Percentiles rank a stretch among this genome's conserved stretches.
Conservation (phyloP, 2,329 filamentous ascomycete species). For the Xylaria sp. region DNA sequence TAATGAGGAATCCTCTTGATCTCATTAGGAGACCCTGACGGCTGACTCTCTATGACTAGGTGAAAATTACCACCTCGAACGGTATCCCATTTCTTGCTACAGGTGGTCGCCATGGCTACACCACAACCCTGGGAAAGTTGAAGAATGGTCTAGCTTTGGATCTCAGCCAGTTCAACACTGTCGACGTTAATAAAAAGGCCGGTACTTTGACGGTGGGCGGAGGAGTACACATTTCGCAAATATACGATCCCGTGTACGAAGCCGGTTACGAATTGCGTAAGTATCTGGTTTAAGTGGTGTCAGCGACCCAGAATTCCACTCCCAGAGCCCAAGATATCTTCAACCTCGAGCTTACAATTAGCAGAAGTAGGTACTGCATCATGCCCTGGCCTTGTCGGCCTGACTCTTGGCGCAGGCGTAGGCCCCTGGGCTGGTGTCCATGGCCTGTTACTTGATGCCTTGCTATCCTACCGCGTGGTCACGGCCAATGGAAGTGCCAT, state of each 20-base stretch:
- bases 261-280: slow-evolving; percentile 40
- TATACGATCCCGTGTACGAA: slow-evolving; percentile 25
- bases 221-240: slow-evolving; percentile 69
- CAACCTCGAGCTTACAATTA: background rate
- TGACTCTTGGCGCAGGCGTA: background rate
- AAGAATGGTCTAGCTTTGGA: slow-evolving; percentile 36
- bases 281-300: slow-evolving; percentile 14
- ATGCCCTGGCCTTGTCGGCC: background rate
- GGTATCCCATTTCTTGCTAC: slow-evolving; percentile 38
- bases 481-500: background rate
- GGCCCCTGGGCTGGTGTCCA: background rate
- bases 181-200: slow-evolving; percentile 38
- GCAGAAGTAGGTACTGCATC: background rate
- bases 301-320: background rate
- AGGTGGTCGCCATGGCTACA: slow-evolving; percentile 35
- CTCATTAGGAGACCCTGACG: background rate
- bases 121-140: slow-evolving; percentile 25
- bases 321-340: background rate
- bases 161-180: slow-evolving; percentile 43
- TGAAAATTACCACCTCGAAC: slow-evolving; percentile 25
- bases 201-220: slow-evolving; percentile 58
- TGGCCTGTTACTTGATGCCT: background rate
- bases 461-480: background rate
- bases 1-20: background rate
- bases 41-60: slow-evolving; percentile 13